Evolutionary conservation across 2,329 filamentous ascomycete genomes (phyloP).

Genomic region (Pleochaeta shiraiana): DNA sequence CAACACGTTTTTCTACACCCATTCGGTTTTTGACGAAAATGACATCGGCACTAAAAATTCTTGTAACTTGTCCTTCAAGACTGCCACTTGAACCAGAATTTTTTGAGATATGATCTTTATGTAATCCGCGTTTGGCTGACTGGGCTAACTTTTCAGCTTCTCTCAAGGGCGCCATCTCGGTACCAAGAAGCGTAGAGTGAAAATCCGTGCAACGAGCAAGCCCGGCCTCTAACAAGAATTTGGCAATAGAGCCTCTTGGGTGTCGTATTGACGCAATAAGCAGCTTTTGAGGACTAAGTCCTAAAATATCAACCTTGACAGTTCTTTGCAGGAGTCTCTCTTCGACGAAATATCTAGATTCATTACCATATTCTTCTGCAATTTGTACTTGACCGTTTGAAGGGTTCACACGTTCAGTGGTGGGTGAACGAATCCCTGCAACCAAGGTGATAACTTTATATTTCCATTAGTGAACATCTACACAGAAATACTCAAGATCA

Average conservation of each 20-base stretch:
- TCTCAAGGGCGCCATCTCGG: conserved; percentile 68
- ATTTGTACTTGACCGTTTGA: conserved; percentile 49
- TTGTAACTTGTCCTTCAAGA: conserved; percentile 62
- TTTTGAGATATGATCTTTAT: conserved; percentile 61
- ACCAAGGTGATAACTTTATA: conserved; percentile 65
- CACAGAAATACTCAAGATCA: not conserved
- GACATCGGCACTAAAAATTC: conserved; percentile 75
- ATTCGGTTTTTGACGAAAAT: conserved; percentile 69
- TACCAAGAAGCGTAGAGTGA: conserved; percentile 78
- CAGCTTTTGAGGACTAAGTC: conserved; percentile 73
- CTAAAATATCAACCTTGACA: conserved; percentile 63
- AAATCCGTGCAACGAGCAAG: conserved; percentile 87
- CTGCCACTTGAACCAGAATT: conserved; percentile 35
- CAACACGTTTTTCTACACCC: conserved; percentile 73
- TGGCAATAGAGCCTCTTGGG: conserved; percentile 71
- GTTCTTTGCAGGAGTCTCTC: conserved; percentile 65
- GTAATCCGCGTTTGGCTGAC: conserved; percentile 52
- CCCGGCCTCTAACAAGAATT: conserved; percentile 73
- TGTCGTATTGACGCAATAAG: conserved; percentile 77
- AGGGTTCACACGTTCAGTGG: conserved; percentile 66
- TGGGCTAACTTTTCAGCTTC: conserved; percentile 75
- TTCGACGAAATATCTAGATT: conserved; percentile 77
- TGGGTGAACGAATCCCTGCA: conserved; percentile 71
- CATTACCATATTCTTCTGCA: conserved; percentile 75
- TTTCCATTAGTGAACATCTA: conserved; percentile 6